phyloP scores from a whole-genome alignment of 192 early-diverging fungal genomes.

The Backusella australiensis region DNA sequence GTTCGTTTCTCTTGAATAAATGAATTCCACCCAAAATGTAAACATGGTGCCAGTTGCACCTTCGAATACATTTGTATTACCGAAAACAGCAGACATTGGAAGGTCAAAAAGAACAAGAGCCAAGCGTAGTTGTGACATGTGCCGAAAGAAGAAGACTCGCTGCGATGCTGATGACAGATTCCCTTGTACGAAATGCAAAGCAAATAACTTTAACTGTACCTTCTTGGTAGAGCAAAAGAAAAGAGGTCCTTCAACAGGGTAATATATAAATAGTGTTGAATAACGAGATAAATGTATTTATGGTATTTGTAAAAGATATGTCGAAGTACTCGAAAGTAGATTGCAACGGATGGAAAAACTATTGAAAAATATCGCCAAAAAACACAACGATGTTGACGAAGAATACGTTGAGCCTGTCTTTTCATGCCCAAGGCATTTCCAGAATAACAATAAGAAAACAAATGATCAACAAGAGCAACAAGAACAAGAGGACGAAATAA shows the following conservation, averaged over 20 bases:
- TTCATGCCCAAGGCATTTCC: background rate
- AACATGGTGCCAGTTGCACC: slow-evolving; percentile 10
- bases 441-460: background rate
- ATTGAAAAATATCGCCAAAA: slow-evolving; percentile 52
- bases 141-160: slow-evolving; percentile 78
- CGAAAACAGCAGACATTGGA: background rate
- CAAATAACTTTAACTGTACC: slow-evolving; percentile 51
- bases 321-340: slow-evolving; percentile 72
- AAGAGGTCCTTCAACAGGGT: slow-evolving; percentile 79
- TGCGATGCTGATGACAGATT: slow-evolving; percentile 65
- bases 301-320: slow-evolving; percentile 21
- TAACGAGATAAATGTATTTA: background rate
- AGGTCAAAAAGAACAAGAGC: slow-evolving; percentile 32
- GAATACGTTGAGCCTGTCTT: background rate
- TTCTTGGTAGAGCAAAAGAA: slow-evolving; percentile 43
- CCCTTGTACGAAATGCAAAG: slow-evolving; percentile 68
- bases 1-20: background rate
- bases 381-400: background rate
- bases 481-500: background rate
- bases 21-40: background rate
- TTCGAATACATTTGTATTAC: background rate
- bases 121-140: slow-evolving; percentile 60
- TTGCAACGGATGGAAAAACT: slow-evolving; percentile 69
- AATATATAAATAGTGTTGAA: slow-evolving; percentile 9
- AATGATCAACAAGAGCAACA: background rate